Percentiles rank a stretch among this genome's conserved stretches.
phyloP scores from a whole-genome alignment of 2,329 filamentous ascomycete genomes.

The Colletotrichum sp. region DNA sequence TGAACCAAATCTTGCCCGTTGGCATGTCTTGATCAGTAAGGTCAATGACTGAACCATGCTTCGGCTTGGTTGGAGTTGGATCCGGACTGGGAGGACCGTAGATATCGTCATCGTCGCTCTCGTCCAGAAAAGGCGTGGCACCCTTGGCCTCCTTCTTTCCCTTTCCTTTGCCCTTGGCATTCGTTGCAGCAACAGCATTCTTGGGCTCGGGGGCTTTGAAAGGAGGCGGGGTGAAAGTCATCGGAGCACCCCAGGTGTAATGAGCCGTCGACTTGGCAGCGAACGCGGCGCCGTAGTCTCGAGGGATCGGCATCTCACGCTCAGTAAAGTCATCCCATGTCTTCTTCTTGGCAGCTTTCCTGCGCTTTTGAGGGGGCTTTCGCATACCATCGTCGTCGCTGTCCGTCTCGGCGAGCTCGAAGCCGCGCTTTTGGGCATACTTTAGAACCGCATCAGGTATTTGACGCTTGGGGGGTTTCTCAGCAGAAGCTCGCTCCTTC shows the following conservation, averaged over 20 bases:
- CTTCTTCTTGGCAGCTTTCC: background rate
- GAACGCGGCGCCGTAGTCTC: background rate
- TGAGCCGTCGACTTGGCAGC: slow-evolving; percentile 11
- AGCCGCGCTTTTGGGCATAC: background rate
- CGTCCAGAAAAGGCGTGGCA: background rate
- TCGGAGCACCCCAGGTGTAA: slow-evolving; percentile 3
- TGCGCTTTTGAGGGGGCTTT: background rate
- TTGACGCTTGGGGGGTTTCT: background rate
- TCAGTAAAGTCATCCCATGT: background rate
- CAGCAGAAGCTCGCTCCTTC: background rate
- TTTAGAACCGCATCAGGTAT: background rate
- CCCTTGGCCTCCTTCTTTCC: background rate
- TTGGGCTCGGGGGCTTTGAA: background rate
- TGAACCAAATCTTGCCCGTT: background rate
- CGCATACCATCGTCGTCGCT: background rate
- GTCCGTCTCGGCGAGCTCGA: background rate
- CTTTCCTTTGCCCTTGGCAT: background rate
- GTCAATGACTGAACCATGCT: background rate
- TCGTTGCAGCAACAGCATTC: background rate
- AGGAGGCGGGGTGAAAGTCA: background rate
- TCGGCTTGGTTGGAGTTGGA: background rate
- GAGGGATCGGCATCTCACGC: background rate
- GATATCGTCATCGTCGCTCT: background rate
- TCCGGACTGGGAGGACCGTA: background rate
- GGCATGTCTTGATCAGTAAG: background rate